Evolutionary conservation across 2,329 filamentous ascomycete genomes (phyloP).

Genomic region (Epichloe aotearoae): DNA sequence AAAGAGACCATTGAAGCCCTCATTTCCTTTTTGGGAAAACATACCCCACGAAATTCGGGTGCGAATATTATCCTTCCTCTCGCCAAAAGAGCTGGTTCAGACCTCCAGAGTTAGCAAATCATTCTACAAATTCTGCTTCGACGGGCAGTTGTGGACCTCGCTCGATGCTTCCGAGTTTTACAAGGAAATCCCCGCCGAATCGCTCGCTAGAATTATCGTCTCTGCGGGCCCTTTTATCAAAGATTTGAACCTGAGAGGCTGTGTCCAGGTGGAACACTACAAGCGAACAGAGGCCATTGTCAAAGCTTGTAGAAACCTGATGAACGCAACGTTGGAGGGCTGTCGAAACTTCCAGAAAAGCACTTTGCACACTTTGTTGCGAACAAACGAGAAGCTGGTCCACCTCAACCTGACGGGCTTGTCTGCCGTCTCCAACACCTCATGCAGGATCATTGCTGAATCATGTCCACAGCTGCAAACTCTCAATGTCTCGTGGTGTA

Average conservation of each 20-base stretch:
- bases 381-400: conserved; percentile 62
- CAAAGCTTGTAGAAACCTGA: conserved; percentile 75
- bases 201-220: conserved; percentile 72
- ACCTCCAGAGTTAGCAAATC: conserved; percentile 63
- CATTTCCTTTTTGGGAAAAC: conserved; percentile 60
- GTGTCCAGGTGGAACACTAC: conserved; percentile 74
- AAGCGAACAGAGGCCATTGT: conserved; percentile 65
- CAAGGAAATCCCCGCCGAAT: conserved; percentile 69
- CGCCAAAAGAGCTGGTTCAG: conserved; percentile 68
- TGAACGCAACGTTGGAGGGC: conserved; percentile 78
- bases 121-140: conserved; percentile 77
- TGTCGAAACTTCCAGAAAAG: conserved; percentile 71
- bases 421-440: conserved; percentile 63
- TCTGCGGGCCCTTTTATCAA: conserved; percentile 81
- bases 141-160: conserved; percentile 83
- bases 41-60: conserved; percentile 76
- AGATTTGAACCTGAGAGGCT: conserved; percentile 81
- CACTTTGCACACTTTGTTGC: conserved; percentile 64
- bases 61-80: conserved; percentile 61
- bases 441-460: conserved; percentile 73
- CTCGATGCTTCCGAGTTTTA: conserved; percentile 84
- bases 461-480: conserved; percentile 71
- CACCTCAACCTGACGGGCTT: conserved; percentile 80
- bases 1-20: conserved; percentile 16
- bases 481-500: conserved; percentile 89